Evolutionary conservation across 2,329 filamentous ascomycete genomes (phyloP), one percentile per base, ranked within the genome.

Genomic region (Calonectria pseudoreteaudii): DNA sequence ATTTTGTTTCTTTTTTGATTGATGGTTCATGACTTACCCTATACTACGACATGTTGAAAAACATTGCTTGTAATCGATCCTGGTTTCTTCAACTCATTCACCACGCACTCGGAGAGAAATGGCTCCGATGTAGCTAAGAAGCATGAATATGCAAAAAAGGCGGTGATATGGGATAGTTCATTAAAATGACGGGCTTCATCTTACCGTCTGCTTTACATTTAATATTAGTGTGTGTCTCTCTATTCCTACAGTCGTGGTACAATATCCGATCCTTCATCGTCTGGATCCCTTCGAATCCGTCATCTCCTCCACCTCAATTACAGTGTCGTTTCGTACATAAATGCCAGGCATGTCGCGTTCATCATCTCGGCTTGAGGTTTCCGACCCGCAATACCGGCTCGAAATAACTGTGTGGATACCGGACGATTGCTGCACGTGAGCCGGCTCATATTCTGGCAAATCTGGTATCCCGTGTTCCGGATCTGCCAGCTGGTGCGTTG

Each of bases 401-500:
- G 70, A 77, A 9, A 75, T 77, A 0, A 73, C 41, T 0, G 76
- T 77, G 31, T 73, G 76, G 2, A 76, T 68, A 4, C 71, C 73
- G 2, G 68, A 52, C 9, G 13, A 20, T 4, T 14, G 23, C 16
- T 56, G 20, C 3, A 13, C 18, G n/a, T 49, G 26, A 28, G 20
- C 8, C 13, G 38, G 11, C 7, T 20, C 36, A 65, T 44, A 53
- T 5, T 30, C 20, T 7, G 66, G 9, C 0, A 49, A 26, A 4
- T 41, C 62, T 0, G 23, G 26, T 2, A 69, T 30, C 18, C 75
- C 75, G 10, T 58, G 34, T 36, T 78, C 77, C 0, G 73, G 10
- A 1, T 77, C 74, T 0, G 77, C 74, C 8, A 77, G 5, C 31
- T 77, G 75, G 34, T 77, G 75, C 2, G 64, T 77, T 4, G 77